phyloP scores from a whole-genome alignment of 768 basidiomycete genomes.

The Heimioporus sp. region DNA sequence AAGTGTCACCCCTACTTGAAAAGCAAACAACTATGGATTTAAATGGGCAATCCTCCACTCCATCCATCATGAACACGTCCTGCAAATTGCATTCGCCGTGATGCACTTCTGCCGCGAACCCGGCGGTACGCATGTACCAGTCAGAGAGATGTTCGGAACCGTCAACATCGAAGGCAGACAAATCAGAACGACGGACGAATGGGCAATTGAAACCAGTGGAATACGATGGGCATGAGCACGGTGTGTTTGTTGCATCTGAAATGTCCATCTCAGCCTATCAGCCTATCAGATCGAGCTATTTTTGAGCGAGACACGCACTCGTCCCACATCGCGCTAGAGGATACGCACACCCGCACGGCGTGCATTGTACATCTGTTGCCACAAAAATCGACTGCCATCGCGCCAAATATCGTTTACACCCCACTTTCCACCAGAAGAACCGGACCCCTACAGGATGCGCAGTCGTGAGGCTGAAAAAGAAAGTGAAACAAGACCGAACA shows the following conservation, averaged over 20 bases:
- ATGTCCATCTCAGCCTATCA: too few species aligned
- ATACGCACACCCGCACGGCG: slow-evolving; percentile 57
- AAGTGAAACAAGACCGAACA: slow-evolving; percentile 25
- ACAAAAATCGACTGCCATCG: slow-evolving; percentile 74
- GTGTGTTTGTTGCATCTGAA: slow-evolving; percentile 82
- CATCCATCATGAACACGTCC: slow-evolving; percentile 63
- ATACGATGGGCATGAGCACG: slow-evolving; percentile 71
- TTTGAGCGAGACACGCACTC: slow-evolving; percentile 43
- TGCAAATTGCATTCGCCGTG: slow-evolving; percentile 60
- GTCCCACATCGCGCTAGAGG: slow-evolving; percentile 85
- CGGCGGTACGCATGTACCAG: slow-evolving; percentile 84
- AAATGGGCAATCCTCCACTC: too few species aligned
- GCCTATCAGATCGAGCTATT: too few species aligned
- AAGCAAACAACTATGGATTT: too few species aligned
- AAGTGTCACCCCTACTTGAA: too few species aligned
- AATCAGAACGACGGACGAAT: slow-evolving; percentile 56
- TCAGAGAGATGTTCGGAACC: slow-evolving; percentile 76
- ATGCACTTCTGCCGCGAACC: slow-evolving; percentile 67
- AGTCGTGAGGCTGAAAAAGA: not conserved
- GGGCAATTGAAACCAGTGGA: slow-evolving; percentile 57
- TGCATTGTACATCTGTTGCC: slow-evolving; percentile 75
- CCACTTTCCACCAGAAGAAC: slow-evolving; percentile 71
- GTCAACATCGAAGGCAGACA: slow-evolving; percentile 76
- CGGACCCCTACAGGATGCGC: slow-evolving; percentile 51
- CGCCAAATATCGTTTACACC: slow-evolving; percentile 69